Conservation (phyloP, 331 rosid species). For the Erythrophleum ivorense region DNA sequence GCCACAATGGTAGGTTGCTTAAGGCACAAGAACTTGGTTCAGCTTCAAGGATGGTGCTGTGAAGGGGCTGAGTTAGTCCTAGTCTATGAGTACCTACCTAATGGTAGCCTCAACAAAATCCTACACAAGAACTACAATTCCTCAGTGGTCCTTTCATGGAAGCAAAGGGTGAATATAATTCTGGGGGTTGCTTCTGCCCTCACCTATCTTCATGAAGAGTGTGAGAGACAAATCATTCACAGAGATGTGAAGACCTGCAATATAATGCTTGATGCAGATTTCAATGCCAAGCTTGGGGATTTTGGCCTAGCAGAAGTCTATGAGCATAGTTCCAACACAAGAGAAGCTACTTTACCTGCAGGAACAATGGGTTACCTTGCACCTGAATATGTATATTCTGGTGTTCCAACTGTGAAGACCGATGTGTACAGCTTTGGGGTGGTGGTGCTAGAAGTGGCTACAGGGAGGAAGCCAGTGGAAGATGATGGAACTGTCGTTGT, state of each 20-base stretch:
- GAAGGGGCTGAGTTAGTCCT: slow-evolving; percentile 65
- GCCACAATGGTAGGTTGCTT: slow-evolving; percentile 85
- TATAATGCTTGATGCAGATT: slow-evolving; percentile 66
- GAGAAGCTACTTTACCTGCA: slow-evolving; percentile 70
- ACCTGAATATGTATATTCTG: slow-evolving; percentile 73
- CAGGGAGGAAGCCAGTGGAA: slow-evolving; percentile 52
- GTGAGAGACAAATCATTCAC: slow-evolving; percentile 70
- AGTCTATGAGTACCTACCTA: slow-evolving; percentile 63
- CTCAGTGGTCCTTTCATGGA: slow-evolving; percentile 49
- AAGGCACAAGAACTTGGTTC: slow-evolving; percentile 82
- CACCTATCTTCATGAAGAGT: slow-evolving; percentile 64
- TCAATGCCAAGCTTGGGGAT: slow-evolving; percentile 69
- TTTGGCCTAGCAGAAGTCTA: slow-evolving; percentile 62
- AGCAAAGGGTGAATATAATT: slow-evolving; percentile 53
- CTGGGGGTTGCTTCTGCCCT: slow-evolving; percentile 67
- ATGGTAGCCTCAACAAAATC: slow-evolving; percentile 60
- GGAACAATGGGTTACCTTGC: slow-evolving; percentile 71
- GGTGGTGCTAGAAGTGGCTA: slow-evolving; percentile 55
- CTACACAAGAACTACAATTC: slow-evolving; percentile 49
- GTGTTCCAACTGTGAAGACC: slow-evolving; percentile 75
- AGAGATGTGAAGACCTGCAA: slow-evolving; percentile 79
- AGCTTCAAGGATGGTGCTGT: slow-evolving; percentile 92
- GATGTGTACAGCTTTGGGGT: slow-evolving; percentile 70
- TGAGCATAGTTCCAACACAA: slow-evolving; percentile 45
- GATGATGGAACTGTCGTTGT: slow-evolving; percentile 57